These are phyloP conservation scores for Bipolaris bicolor DNA, from an alignment of 2,329 filamentous ascomycete genomes.

Conservation along the genomic window DNA sequence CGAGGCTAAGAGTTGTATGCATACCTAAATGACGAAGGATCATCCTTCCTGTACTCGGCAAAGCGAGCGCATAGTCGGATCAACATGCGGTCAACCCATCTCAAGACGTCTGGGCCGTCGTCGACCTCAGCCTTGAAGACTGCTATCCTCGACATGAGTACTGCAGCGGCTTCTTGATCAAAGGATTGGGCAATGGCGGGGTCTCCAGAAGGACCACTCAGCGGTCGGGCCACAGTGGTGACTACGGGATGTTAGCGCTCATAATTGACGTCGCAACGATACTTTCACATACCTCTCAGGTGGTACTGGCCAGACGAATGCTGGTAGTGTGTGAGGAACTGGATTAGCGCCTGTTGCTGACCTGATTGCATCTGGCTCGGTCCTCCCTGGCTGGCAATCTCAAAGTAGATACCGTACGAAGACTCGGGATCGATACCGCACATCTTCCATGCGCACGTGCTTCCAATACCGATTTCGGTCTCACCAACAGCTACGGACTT, in stretches of 20 bases:
- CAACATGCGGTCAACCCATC: conserved; percentile 98
- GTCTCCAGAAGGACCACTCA: conserved; percentile 93
- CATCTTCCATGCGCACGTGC: conserved; percentile 99
- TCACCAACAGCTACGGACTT: conserved; percentile 97
- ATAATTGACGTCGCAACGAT: not conserved
- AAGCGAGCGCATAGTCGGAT: conserved; percentile 96
- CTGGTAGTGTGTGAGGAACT: conserved; percentile 98
- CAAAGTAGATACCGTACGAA: conserved; percentile 96
- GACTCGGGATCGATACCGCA: conserved; percentile 93
- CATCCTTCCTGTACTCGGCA: conserved; percentile 97
- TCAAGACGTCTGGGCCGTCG: conserved; percentile 94
- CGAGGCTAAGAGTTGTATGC: conserved; percentile 44
- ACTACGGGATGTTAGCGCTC: conserved; percentile 56
- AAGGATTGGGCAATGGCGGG: conserved; percentile 96
- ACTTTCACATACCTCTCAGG: conserved; percentile 61
- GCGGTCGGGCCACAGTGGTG: conserved; percentile 87
- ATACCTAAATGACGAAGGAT: conserved; percentile 85
- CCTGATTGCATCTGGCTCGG: conserved; percentile 83
- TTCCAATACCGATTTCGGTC: conserved; percentile 97
- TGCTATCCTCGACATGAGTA: conserved; percentile 98
- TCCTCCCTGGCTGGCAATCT: conserved; percentile 92
- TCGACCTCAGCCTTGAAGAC: conserved; percentile 99
- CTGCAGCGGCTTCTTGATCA: conserved; percentile 95
- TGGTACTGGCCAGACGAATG: conserved; percentile 97
- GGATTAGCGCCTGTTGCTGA: conserved; percentile 92